Evolutionary conservation across 2,329 filamentous ascomycete species (phyloP), one percentile per base, ranked within the genome.

Genomic region (Orbilia ellipsospora): DNA sequence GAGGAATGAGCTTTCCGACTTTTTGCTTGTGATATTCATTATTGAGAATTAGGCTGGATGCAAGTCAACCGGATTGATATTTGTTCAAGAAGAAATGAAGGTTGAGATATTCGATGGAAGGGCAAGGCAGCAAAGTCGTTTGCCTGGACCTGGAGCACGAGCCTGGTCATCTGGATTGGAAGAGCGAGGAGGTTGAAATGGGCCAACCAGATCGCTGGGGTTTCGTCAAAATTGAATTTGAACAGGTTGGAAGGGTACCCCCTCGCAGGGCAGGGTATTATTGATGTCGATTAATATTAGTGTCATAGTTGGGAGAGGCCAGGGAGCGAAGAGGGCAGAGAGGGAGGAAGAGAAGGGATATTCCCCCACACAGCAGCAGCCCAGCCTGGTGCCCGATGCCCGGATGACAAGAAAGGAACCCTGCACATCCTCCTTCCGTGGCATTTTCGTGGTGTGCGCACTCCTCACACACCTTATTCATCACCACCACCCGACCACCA

Each of bases 21-120:
- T 13, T 72, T 72, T 64, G 52, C 59, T 72, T 64, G 60, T 72
- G 60, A 72, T 64, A 54, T 72, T 64, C 54, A 65, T 59, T 57
- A 8, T 10, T 10, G 8, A 6, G 31, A 10, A 36, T 36, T 48
- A 20, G 18, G 15, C 13, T 48, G 56, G 31, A 36, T 48, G 45
- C 20, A 48, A 5, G 16, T 18, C 51, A n/a, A 51, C 31, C 31
- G 1, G 10, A 36, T 36, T 10, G 31, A 36, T 10, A 7, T 31
- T 31, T 10, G 23, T 4, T 36, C 8, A 10, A 36, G 31, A 36
- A 36, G 31, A 36, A 36, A 36, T 36, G 31, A 36, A 36, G 31
- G 36, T 51, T 31, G 44, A 62, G 45, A 63, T 63, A 28, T 54
- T 52, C 50, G 36, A 62, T 26, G 7, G 36, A 45, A 15, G 20